These are phyloP conservation scores for Fusarium floridanum DNA, from an alignment of 2,329 filamentous ascomycete genomes.

Conservation along the genomic window DNA sequence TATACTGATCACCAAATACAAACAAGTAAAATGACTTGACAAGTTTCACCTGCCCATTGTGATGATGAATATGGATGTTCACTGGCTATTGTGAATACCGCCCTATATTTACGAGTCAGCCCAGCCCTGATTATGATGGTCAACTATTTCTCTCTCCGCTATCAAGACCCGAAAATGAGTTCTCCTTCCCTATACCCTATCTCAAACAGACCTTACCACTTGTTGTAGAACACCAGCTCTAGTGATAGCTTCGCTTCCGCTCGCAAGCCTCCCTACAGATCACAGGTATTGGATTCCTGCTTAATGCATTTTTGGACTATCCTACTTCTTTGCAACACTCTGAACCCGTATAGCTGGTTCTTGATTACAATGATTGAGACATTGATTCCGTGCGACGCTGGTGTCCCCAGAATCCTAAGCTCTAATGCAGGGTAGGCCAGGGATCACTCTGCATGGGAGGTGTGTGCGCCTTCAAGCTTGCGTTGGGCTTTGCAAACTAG, in stretches of 20 bases:
- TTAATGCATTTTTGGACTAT: too few relatives aligned
- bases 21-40: conserved; percentile 20
- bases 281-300: neutral
- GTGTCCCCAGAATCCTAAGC: neutral
- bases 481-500: neutral
- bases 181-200: neutral
- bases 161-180: neutral
- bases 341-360: neutral
- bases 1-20: conserved; percentile 10
- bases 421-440: neutral
- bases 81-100: neutral
- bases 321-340: neutral
- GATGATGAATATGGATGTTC: neutral
- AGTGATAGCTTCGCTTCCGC: neutral
- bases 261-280: neutral
- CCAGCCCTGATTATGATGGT: neutral
- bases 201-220: neutral
- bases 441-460: conserved; percentile 1
- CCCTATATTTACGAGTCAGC: neutral
- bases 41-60: neutral
- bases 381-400: neutral
- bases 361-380: neutral
- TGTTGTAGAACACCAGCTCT: neutral
- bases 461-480: neutral
- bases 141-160: neutral